Evolutionary conservation across 805 yeast species (phyloP), one percentile per base, ranked within the genome.

Genomic region (Yamadazyma paraphyllophila): DNA sequence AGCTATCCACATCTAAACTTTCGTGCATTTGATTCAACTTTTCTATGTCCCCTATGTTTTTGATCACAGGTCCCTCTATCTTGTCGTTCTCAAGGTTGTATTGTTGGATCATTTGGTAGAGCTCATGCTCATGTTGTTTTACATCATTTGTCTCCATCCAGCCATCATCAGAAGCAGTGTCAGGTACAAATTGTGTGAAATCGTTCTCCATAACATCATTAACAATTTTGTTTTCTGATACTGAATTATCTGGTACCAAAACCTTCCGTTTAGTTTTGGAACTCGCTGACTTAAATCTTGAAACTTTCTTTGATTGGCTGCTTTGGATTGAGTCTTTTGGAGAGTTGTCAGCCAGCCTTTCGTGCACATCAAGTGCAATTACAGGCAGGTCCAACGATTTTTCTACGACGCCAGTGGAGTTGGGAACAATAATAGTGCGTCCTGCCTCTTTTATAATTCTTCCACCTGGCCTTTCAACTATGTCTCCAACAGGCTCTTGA

Each of bases 1-100:
- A 51, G 14, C 39, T 33, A 38, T 51, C 49, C 1, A 43, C 37
- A 17, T 43, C 43, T 53, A 63, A 61, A 1, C 64, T 51, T 40
- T 78, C 80, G 2, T 78, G 74, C 46, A 73, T 63, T 44, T 65
- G 59, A 54, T 82, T 82, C 44, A 81, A 71, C 2, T 51, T 55
- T 51, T 76, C 76, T 55, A 83, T 81, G 57, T 83, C 88, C 10
- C 66, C 72, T 9, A 82, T 43, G 44, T 71, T 65, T 48, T 78
- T 77, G 15, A 83, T 74, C 0, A 83, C 74, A 11, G 77, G 77
- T 0, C 86, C 86, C 40, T 74, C 73, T 0, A 81, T 76, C 52
- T 82, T 86, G 48, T 80, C 86, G 51, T 76, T 59, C 1, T 87
- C 88, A 16, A 71, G 52, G n/a, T 71, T 65, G 51, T 83, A 83